These are phyloP conservation scores for Neurospora sp. DNA, from an alignment of 495 filamentous ascomycete genomes.

Conservation along the genomic window DNA sequence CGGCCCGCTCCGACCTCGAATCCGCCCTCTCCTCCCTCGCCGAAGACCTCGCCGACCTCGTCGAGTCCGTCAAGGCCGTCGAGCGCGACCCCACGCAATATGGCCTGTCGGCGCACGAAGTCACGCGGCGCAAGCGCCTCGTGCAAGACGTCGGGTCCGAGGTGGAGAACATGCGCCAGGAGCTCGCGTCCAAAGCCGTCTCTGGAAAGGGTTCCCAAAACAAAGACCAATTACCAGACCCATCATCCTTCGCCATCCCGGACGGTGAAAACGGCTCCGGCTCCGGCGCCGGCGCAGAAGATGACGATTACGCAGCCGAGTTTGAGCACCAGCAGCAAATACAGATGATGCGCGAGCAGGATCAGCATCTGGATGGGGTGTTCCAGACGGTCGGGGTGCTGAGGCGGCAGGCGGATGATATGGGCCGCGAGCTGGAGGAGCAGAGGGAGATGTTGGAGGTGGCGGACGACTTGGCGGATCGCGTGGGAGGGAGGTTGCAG, in stretches of 20 bases:
- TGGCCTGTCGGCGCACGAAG: slow-evolving; percentile 76
- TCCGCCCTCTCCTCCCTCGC: slow-evolving; percentile 62
- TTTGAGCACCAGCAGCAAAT: slow-evolving; percentile 88
- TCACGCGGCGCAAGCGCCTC: slow-evolving; percentile 66
- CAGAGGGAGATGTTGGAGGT: slow-evolving; percentile 73
- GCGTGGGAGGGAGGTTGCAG: slow-evolving; percentile 76
- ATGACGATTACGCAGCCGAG: slow-evolving; percentile 64
- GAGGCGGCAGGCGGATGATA: slow-evolving; percentile 79
- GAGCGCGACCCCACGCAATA: slow-evolving; percentile 84
- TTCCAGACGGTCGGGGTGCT: slow-evolving; percentile 87
- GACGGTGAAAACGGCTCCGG: slow-evolving; percentile 27
- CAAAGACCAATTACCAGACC: slow-evolving; percentile 45
- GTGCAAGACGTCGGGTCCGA: slow-evolving; percentile 86
- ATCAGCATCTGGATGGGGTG: slow-evolving; percentile 84
- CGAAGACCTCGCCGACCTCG: slow-evolving; percentile 81
- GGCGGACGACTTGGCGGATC: slow-evolving; percentile 71
- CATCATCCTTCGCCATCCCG: slow-evolving; percentile 52
- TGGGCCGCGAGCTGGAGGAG: slow-evolving; percentile 93
- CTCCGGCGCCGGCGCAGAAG: slow-evolving; percentile 36
- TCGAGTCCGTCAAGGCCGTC: slow-evolving; percentile 77
- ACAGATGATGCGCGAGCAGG: slow-evolving; percentile 91
- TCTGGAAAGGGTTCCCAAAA: slow-evolving; percentile 19
- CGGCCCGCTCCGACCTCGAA: slow-evolving; percentile 76
- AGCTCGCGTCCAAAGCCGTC: slow-evolving; percentile 47
- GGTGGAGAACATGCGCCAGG: slow-evolving; percentile 78